Evolutionary conservation across 768 basidiomycete species (phyloP), one percentile per base, ranked within the genome.

Genomic region (Lactifluus subvellereus): DNA sequence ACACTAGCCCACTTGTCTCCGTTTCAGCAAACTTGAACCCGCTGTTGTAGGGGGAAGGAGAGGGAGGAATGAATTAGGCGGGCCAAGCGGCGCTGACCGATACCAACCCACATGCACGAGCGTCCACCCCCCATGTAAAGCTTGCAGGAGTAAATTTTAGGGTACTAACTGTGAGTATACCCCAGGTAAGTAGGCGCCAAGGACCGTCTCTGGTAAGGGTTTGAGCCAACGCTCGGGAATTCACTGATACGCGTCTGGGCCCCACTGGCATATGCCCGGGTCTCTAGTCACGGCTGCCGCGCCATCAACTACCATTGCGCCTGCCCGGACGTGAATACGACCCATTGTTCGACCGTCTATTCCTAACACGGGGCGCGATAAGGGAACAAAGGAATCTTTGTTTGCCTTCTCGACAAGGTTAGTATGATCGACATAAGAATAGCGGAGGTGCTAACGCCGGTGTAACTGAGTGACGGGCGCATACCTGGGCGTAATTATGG

Each of bases 61-160:
- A 3, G n/a, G 55, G 27, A 30, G n/a, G 32, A 5, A 20, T 51
- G n/a, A 55, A 38, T 37, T 6, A 18, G 35, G 2, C n/a, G 11
- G 22, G 5, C 2, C 8, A 42, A 6, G 27, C 27, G 27, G 4
- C 5, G 61, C 14, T 9, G 51, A 50, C 0, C 5, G 35, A 4
- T 20, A 22, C 61, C 32, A 45, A 66, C 72, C 40, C 57, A 73
- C 72, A 72, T 73, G 69, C 73, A 73, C 8, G 70, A 68, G 13
- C 73, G 55, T 20, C 68, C 68, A 1, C 73, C 73, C 2, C 71
- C 71, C 54, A 71, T 69, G 57, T 22, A 27, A 27, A 27, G 27
- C 27, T 27, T 27, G 33, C 30, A 50, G 14, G n/a, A 18, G 49
- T 48, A 52, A 1, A 27, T 11, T 14, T 13, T 7, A 18, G 11